Conservation (phyloP, 2,329 filamentous ascomycete genomes). For the Capronia epimyces region DNA sequence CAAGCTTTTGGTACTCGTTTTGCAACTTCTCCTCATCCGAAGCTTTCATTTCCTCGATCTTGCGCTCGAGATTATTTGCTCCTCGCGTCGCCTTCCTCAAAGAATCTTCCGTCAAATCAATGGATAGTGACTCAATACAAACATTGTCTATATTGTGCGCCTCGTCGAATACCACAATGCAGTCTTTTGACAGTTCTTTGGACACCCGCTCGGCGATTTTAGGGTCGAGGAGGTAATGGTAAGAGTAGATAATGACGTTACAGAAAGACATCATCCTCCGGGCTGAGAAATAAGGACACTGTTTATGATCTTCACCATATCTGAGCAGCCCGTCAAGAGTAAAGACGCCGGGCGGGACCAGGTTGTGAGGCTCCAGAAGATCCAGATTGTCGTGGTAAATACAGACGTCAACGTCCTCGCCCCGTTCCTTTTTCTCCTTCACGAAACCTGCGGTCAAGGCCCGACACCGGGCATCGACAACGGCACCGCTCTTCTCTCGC, state of each 20-base stretch:
- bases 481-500: slow-evolving; percentile 85
- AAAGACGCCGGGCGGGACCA: slow-evolving; percentile 92
- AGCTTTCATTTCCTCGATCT: slow-evolving; percentile 90
- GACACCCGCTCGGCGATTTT: slow-evolving; percentile 97
- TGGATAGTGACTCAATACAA: slow-evolving; percentile 94
- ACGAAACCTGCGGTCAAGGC: slow-evolving; percentile 95
- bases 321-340: slow-evolving; percentile 82
- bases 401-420: slow-evolving; percentile 90
- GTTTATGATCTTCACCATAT: slow-evolving; percentile 92
- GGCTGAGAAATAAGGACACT: slow-evolving; percentile 95
- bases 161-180: slow-evolving; percentile 97
- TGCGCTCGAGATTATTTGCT: slow-evolving; percentile 82
- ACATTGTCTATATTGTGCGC: slow-evolving; percentile 99
- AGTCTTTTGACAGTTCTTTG: slow-evolving; percentile 93
- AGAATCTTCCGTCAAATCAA: slow-evolving; percentile 93
- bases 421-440: slow-evolving; percentile 92
- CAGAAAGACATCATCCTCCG: slow-evolving; percentile 98
- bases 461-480: slow-evolving; percentile 93
- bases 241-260: slow-evolving; percentile 99
- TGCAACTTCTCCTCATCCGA: slow-evolving; percentile 92
- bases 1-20: slow-evolving; percentile 89
- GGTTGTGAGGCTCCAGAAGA: slow-evolving; percentile 85
- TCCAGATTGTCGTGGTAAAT: slow-evolving; percentile 97
- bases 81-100: slow-evolving; percentile 84
- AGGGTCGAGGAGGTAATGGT: slow-evolving; percentile 94